Evolutionary conservation across 306 rosid species (phyloP).

Genomic region (Adenanthera pavonina): DNA sequence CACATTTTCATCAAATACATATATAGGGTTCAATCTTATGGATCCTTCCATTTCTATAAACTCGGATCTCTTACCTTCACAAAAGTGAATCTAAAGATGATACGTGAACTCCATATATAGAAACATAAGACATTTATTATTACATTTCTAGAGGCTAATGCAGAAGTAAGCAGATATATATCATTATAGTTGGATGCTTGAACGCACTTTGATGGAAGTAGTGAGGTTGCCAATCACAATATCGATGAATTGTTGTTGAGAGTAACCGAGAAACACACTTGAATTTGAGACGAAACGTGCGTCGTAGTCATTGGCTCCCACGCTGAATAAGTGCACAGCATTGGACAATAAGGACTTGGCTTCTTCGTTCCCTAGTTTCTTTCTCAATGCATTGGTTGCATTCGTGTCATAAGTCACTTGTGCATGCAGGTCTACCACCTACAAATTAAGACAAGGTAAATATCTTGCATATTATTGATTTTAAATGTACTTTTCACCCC

Average conservation of each 20-base stretch:
- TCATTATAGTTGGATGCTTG: no score
- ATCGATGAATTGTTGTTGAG: constrained; percentile 40
- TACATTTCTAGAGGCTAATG: no score
- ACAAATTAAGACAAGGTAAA: background rate
- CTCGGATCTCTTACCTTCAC: no score
- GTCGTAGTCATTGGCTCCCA: constrained; percentile 44
- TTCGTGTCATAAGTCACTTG: constrained; percentile 32
- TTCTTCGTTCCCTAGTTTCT: constrained; percentile 42
- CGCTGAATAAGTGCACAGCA: background rate
- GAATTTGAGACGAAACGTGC: constrained; percentile 13
- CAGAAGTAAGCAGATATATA: no score
- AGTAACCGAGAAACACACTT: constrained; percentile 3
- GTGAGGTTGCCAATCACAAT: constrained; percentile 56
- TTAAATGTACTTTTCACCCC: no score
- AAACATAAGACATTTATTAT: no score
- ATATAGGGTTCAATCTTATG: no score
- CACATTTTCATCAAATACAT: no score
- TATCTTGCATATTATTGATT: no score
- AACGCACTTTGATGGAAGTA: constrained; percentile 39
- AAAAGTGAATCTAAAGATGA: no score
- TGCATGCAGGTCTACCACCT: constrained; percentile 51
- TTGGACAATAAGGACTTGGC: background rate
- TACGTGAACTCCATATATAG: no score
- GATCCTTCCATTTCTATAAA: no score
- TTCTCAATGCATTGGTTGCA: constrained; percentile 32